Conservation (phyloP, 441 rosid species). For the Macaranga tanarius region DNA sequence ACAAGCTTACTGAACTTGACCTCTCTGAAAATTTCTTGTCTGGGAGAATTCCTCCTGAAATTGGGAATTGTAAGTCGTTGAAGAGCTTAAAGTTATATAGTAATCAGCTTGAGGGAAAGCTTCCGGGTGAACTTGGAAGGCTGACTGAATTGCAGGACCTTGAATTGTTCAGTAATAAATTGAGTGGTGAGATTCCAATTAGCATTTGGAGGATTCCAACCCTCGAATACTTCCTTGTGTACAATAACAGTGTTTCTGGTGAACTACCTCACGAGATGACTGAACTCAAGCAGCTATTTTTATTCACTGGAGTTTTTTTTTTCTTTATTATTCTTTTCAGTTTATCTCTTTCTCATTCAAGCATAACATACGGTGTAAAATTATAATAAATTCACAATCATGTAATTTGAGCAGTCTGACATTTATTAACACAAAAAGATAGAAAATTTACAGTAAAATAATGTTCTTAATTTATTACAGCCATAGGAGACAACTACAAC, state of each 20-base stretch:
- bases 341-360: too few relatives aligned
- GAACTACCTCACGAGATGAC: constrained; percentile 62
- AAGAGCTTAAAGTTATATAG: constrained; percentile 30
- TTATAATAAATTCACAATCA: too few relatives aligned
- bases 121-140: constrained; percentile 58
- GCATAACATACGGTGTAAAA: too few relatives aligned
- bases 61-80: constrained; percentile 71
- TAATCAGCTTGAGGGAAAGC: constrained; percentile 66
- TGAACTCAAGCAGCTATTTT: constrained; percentile 52
- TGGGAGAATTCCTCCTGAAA: constrained; percentile 61
- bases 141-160: constrained; percentile 46
- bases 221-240: constrained; percentile 44
- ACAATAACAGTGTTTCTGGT: constrained; percentile 63
- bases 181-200: constrained; percentile 67
- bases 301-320: too few relatives aligned
- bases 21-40: constrained; percentile 58
- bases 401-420: too few relatives aligned
- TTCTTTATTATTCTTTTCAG: too few relatives aligned
- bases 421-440: too few relatives aligned
- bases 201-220: constrained; percentile 64
- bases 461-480: too few relatives aligned
- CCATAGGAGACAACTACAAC: too few relatives aligned
- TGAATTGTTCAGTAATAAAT: constrained; percentile 48
- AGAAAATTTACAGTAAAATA: too few relatives aligned
- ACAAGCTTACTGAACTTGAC: constrained; percentile 38